Conservation (phyloP, 2,329 filamentous ascomycete genomes). For the Diplodia intermedia region DNA sequence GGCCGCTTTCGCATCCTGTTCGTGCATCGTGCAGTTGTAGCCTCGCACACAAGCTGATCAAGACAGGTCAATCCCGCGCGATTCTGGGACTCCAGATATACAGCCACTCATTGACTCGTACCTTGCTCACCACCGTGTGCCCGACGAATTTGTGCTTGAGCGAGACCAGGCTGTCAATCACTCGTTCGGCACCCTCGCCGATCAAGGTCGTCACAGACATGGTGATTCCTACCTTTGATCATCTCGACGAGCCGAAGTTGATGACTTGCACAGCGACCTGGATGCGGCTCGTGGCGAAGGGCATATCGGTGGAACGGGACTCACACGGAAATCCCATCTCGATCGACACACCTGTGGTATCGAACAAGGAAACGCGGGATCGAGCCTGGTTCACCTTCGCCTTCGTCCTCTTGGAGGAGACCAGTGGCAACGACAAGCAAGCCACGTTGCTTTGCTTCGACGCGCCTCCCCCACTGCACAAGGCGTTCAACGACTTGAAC, state of each 20-base stretch:
- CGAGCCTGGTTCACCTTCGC: conserved; percentile 15
- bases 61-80: background rate
- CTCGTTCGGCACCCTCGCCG: background rate
- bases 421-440: background rate
- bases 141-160: conserved; percentile 5
- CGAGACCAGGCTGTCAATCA: conserved; percentile 1
- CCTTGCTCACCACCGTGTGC: background rate
- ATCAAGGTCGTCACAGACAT: background rate
- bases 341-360: background rate
- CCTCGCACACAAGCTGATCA: background rate
- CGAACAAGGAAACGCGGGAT: background rate
- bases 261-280: background rate
- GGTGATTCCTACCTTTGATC: background rate
- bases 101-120: background rate
- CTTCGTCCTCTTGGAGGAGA: conserved; percentile 2
- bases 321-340: background rate
- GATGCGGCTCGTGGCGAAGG: conserved; percentile 10
- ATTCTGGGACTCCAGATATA: background rate
- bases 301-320: background rate
- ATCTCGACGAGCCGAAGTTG: background rate
- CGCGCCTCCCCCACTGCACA: conserved; percentile 36
- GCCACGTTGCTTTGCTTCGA: conserved; percentile 43
- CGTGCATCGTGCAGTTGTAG: background rate
- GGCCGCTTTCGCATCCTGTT: conserved; percentile 13
- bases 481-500: conserved; percentile 34